A percentile compares a stretch with the other conserved stretches of the same genome.
phyloP scores from a whole-genome alignment of 169 alveolate genomes.

The Plasmodium yoelii region DNA sequence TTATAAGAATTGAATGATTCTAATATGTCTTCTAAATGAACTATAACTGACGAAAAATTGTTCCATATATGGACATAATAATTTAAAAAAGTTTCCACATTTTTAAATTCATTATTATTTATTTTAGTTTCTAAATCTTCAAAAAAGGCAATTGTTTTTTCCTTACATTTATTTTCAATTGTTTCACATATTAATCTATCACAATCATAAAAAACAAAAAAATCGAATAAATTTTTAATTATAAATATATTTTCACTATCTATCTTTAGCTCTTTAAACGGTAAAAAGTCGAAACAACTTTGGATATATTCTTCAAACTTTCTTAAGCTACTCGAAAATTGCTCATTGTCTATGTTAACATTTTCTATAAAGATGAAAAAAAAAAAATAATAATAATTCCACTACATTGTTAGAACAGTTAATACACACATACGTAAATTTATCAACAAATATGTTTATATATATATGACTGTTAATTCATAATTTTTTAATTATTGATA shows the following conservation, averaged over 20 bases:
- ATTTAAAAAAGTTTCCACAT: slow-evolving; percentile 50
- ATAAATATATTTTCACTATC: slow-evolving; percentile 37
- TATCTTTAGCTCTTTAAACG: slow-evolving; percentile 25
- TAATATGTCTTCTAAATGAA: slow-evolving; percentile 56
- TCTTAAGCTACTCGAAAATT: slow-evolving; percentile 13
- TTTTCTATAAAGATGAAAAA: not conserved
- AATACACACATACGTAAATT: too few relatives aligned
- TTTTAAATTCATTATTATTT: slow-evolving; percentile 47
- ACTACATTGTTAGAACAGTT: too few relatives aligned
- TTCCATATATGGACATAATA: slow-evolving; percentile 50
- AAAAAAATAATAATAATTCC: too few relatives aligned
- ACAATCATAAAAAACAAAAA: slow-evolving; percentile 63
- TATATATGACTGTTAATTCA: too few relatives aligned
- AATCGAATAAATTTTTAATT: slow-evolving; percentile 36
- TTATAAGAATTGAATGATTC: slow-evolving; percentile 33
- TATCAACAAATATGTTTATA: too few relatives aligned
- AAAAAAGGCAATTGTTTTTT: slow-evolving; percentile 36
- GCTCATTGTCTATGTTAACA: slow-evolving; percentile 30
- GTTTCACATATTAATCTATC: slow-evolving; percentile 40
- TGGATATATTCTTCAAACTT: slow-evolving; percentile 49
- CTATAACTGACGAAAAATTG: slow-evolving; percentile 35
- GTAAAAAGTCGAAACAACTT: slow-evolving; percentile 20
- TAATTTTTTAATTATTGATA: too few relatives aligned
- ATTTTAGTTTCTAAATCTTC: slow-evolving; percentile 14
- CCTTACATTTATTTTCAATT: slow-evolving; percentile 46